Evolutionary conservation across 1,284 basidiomycete species (phyloP).

Genomic region (Leccinum subfulvum): DNA sequence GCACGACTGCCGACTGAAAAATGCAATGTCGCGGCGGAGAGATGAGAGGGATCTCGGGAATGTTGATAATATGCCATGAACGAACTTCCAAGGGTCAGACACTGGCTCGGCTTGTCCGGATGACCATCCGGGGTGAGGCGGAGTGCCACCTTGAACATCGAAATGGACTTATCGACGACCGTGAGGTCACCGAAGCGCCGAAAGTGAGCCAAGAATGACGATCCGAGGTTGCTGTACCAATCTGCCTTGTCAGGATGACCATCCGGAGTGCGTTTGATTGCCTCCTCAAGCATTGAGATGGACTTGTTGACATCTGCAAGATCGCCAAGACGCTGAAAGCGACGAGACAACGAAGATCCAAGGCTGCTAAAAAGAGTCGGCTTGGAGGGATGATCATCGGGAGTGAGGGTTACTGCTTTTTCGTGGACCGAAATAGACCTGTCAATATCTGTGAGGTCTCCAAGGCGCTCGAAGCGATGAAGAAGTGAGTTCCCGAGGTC

Average conservation of each 20-base stretch:
- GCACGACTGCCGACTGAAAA: background rate
- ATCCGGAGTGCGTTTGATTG: background rate
- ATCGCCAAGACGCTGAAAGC: background rate
- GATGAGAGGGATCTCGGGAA: background rate
- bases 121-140: background rate
- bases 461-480: background rate
- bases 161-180: background rate
- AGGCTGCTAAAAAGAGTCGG: background rate
- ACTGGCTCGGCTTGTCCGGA: background rate
- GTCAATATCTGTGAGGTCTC: background rate
- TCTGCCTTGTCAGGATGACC: background rate
- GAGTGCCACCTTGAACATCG: background rate
- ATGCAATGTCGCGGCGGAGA: background rate
- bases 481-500: background rate
- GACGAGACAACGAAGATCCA: background rate
- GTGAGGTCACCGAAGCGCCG: background rate
- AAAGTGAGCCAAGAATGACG: background rate
- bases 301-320: background rate
- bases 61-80: background rate
- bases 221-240: background rate
- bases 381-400: background rate
- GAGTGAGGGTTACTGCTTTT: background rate
- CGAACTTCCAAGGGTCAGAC: background rate
- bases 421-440: background rate
- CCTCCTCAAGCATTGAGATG: background rate